A percentile compares a stretch with the other conserved stretches of the same genome.
These are phyloP conservation scores for Jackrogersella multiformis DNA, from an alignment of 495 filamentous ascomycete genomes.

Conservation along the genomic window DNA sequence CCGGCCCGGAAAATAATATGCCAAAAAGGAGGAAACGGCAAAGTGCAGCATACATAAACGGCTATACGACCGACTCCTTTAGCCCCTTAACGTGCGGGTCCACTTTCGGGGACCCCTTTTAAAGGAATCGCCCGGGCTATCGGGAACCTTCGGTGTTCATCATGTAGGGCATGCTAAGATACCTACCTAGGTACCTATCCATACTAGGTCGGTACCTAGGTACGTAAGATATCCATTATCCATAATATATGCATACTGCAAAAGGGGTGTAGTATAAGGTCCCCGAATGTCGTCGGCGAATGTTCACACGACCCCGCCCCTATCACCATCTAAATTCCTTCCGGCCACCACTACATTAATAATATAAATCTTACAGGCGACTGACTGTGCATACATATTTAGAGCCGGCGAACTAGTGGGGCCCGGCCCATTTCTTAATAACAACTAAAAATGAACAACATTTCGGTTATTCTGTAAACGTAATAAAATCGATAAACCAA, in stretches of 20 bases:
- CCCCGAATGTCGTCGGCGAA: neutral
- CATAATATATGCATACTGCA: no score
- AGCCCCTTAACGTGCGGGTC: neutral
- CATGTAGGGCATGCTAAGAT: neutral
- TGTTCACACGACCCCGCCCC: neutral
- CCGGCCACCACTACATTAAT: no score
- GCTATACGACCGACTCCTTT: neutral
- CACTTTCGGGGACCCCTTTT: constrained; percentile 5
- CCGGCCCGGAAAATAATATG: neutral
- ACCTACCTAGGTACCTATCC: no score
- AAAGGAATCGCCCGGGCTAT: neutral
- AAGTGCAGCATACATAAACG: neutral
- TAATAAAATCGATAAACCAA: neutral
- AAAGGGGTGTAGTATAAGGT: neutral
- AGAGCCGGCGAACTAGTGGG: neutral
- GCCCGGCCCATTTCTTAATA: neutral
- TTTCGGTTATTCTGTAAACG: neutral
- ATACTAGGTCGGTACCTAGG: no score
- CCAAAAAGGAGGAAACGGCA: neutral
- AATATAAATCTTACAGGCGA: no score
- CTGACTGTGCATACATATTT: no score
- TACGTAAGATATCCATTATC: no score
- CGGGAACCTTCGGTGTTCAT: constrained; percentile 17
- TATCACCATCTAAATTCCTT: neutral
- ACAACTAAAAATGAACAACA: no score